Evolutionary conservation across 148 eudicot genomes (phyloP).

Genomic region (Hydrangea macrophylla): DNA sequence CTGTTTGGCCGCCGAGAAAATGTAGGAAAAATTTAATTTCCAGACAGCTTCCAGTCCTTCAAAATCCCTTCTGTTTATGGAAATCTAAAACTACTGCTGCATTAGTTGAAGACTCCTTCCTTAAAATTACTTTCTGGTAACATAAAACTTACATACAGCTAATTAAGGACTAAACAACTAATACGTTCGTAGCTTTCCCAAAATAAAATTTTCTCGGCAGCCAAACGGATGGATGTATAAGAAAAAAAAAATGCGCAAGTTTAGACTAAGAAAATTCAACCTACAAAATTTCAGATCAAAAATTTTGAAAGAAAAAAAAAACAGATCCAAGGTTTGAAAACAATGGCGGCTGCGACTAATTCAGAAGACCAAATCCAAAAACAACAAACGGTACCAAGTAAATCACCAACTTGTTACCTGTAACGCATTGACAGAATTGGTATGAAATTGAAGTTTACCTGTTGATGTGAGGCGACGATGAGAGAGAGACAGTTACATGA

Average conservation of each 20-base stretch:
- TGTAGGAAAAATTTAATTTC: neutral
- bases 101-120: neutral
- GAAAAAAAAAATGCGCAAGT: neutral
- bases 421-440: neutral
- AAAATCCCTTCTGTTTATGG: too few relatives aligned
- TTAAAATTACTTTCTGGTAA: neutral
- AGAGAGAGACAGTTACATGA: neutral
- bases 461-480: neutral
- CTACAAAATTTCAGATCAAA: neutral
- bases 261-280: neutral
- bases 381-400: neutral
- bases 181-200: neutral
- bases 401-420: neutral
- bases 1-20: neutral
- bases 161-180: neutral
- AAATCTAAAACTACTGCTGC: neutral
- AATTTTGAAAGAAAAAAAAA: neutral
- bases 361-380: neutral
- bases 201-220: constrained; percentile 1
- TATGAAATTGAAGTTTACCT: neutral
- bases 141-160: neutral
- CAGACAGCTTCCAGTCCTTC: too few relatives aligned
- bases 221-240: neutral
- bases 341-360: neutral
- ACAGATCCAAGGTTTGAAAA: neutral